Base-by-base conservation (phyloP, 1,139 yeast genomes). In the Eremothecium cymbalariae region DNA sequence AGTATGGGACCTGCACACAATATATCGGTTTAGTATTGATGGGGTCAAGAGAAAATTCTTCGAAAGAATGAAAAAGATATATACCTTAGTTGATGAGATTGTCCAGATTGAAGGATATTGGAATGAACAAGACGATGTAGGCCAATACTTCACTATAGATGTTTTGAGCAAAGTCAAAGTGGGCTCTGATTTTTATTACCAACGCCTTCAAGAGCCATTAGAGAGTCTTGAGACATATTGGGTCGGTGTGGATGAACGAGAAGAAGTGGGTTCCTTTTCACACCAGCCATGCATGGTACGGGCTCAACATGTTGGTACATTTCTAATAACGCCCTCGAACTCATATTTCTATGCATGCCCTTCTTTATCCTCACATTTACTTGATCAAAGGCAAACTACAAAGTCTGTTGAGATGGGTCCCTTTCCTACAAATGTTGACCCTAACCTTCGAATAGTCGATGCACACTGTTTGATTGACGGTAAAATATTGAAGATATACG, bases 1-100 rank as follows among this genome's bases (percentile, higher is more conserved):
- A 15, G 15, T 25, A 9, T 32, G 35, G 39, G 39, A 36, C 24
- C 22, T 29, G 11, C 14, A 18, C 13, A 22, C 31, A 2, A 25
- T 36, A 8, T 17, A 15, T 13, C 18, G 20, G 19, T 27, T 32
- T 15, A 25, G 24, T 3, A 22, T 33, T 16, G 18, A 32, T 11
- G 17, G 19, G 13, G 14, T 8, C 11, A 3, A 8, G 12, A 15
- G 16, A 8, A n/a, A 4, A 4, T 15, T 30, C 18, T 15, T 30
- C 14, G n/a, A 17, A 15, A 12, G 12, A 8, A 22, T 9, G 30
- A 15, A 21, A 9, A 9, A 6, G 3, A 20, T 30, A 11, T 28
- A 33, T 22, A 24, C 11, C 8, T 21, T 24, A 3, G 18, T n/a
- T 13, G 20, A 32, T 14, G 25, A 25, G 11, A 36, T 36, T 17